Evolutionary conservation across 2,329 filamentous ascomycete genomes (phyloP).

Genomic region (Podosphaera fusca): DNA sequence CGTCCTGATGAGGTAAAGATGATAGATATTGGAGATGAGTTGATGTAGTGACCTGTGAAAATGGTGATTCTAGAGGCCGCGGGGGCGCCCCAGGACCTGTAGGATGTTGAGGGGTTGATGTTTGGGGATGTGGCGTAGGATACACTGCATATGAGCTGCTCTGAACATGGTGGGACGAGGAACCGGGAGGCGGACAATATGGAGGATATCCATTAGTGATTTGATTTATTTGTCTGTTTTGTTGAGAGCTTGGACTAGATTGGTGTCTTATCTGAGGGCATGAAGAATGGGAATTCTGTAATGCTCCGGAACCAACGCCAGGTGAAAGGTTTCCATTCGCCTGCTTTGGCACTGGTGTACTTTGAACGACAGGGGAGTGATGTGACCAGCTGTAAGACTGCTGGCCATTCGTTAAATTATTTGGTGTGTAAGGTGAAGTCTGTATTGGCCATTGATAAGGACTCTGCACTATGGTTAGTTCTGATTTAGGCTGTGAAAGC

Average conservation of each 20-base stretch:
- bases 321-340: conserved; percentile 23
- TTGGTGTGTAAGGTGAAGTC: conserved; percentile 1
- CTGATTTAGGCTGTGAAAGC: conserved; percentile 14
- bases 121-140: conserved; percentile 13
- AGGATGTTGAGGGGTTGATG: conserved; percentile 15
- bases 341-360: conserved; percentile 21
- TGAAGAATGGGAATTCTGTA: conserved; percentile 6
- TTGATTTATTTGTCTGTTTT: conserved; percentile 20
- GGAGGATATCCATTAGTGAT: conserved; percentile 20
- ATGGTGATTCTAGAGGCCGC: conserved; percentile 23
- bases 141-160: conserved; percentile 13
- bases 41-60: conserved; percentile 23
- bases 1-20: conserved; percentile 12
- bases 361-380: conserved; percentile 24
- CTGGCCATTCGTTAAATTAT: conserved; percentile 19
- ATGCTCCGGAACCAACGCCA: conserved; percentile 11
- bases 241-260: conserved; percentile 19
- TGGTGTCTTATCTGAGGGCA: conserved; percentile 9
- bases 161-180: conserved; percentile 10
- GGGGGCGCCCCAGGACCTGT: conserved; percentile 18
- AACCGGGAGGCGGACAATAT: conserved; percentile 9
- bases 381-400: conserved; percentile 26
- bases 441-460: conserved; percentile 4
- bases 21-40: conserved; percentile 21
- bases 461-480: conserved; percentile 5